Percentiles rank a stretch among this genome's conserved stretches.
Conservation (phyloP, 495 filamentous ascomycete species). For the Chaetomium fimeti region DNA sequence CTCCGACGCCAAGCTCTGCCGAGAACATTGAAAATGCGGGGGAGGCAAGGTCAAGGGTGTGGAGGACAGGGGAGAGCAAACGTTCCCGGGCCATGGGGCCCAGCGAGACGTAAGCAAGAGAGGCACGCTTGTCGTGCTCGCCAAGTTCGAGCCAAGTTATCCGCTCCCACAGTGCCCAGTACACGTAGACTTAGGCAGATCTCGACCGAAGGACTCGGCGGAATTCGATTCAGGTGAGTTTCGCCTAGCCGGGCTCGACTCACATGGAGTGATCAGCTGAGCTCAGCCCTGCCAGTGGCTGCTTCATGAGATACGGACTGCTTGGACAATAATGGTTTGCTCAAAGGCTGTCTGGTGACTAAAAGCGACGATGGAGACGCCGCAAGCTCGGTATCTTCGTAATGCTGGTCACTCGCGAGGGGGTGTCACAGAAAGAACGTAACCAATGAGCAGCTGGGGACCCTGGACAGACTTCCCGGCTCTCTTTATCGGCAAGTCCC, state of each 20-base stretch:
- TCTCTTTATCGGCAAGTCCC: not conserved
- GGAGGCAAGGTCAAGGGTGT: conserved; percentile 7
- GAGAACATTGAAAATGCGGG: conserved; percentile 16
- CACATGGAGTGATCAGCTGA: not conserved
- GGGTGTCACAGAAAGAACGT: not conserved
- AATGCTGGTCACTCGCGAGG: not conserved
- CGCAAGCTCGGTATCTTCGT: not conserved
- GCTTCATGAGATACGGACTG: not conserved
- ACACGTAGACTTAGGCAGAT: not conserved
- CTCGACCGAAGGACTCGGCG: not conserved
- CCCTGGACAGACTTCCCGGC: not conserved
- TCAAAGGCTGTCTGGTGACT: not conserved
- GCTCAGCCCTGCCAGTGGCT: not conserved
- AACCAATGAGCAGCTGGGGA: not conserved
- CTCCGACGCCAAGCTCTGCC: conserved; percentile 13
- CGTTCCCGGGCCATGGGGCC: not conserved
- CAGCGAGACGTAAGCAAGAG: not conserved
- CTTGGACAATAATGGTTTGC: not conserved
- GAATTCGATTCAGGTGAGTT: not conserved
- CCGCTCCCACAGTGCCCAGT: not conserved
- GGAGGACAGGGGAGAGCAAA: not conserved
- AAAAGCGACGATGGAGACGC: not conserved
- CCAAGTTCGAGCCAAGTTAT: not conserved
- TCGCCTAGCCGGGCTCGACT: too few relatives aligned
- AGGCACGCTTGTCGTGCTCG: not conserved